Conservation (phyloP, 2,329 filamentous ascomycete genomes). For the Ophiocordyceps australis region DNA sequence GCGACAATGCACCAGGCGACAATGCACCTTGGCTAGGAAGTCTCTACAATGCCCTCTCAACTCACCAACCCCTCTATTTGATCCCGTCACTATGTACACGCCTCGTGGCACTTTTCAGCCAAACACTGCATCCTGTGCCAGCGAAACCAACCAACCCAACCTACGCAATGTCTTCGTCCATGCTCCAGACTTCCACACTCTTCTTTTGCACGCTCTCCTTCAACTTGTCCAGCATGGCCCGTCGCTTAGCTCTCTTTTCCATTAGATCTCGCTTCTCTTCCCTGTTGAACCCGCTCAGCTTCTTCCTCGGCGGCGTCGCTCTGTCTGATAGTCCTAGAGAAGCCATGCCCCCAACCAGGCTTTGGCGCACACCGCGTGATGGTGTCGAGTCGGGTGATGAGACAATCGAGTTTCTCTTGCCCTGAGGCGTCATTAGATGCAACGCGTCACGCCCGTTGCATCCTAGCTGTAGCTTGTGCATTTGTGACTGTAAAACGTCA, state of each 20-base stretch:
- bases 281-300: constrained; percentile 40
- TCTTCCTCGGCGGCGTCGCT: constrained; percentile 35
- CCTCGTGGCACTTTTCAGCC: too few relatives aligned
- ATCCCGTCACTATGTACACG: too few relatives aligned
- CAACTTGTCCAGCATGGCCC: constrained; percentile 32
- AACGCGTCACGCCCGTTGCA: constrained; percentile 23
- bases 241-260: constrained; percentile 31
- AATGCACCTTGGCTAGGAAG: too few relatives aligned
- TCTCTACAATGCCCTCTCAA: too few relatives aligned
- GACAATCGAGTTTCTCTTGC: constrained; percentile 15
- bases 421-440: constrained; percentile 20
- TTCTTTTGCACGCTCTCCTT: constrained; percentile 27
- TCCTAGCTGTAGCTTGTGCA: constrained; percentile 50
- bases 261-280: constrained; percentile 39
- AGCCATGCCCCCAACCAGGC: constrained; percentile 14
- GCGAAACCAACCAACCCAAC: too few relatives aligned
- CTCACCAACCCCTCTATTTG: too few relatives aligned
- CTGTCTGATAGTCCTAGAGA: constrained; percentile 20
- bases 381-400: constrained; percentile 24
- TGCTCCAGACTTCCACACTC: constrained; percentile 29
- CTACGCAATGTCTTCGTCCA: constrained; percentile 30
- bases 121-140: too few relatives aligned
- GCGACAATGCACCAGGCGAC: too few relatives aligned
- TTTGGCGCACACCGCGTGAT: constrained; percentile 21
- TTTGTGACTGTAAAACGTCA: constrained; percentile 73